Base-by-base conservation (phyloP, 306 rosid genomes). In the Rosa persica region DNA sequence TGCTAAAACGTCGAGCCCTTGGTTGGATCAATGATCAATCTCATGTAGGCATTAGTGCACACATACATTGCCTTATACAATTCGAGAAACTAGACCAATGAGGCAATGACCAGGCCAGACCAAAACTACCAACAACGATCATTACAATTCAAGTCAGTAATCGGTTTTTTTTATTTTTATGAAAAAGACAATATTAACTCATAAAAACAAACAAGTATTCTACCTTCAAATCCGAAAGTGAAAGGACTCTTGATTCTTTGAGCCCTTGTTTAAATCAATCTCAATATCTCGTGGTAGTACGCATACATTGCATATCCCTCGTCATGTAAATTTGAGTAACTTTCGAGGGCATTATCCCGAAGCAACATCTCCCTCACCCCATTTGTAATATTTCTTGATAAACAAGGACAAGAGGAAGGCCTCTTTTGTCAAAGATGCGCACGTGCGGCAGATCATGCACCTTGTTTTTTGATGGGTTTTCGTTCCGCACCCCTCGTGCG, bases 401-500 rank as follows among this genome's bases (percentile, higher is more conserved):
- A 30, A 64, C 2, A 15, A 64, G 46, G 49, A 72, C 43, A 22
- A 60, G 64, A n/a, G 13, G 62, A n/a, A 55, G 68, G n/a, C 1
- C 42, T 5, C 79, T 75, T 74, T 76, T 57, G 83, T 55, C 72
- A 83, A 84, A 73, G 91, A 38, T 48, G 81, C 83, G 88, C 92
- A 87, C 92, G 95, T 93, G 95, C 79, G 97, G 68, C 12, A 19
- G 78, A 75, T 82, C 83, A 49, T 49, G 13, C 86, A 74, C 87
- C 74, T 80, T 85, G 74, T 77, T 75, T 49, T 74, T 75, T 81
- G 80, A 76, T 86, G 89, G 89, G 85, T 83, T 79, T 87, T 87
- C 38, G 87, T 86, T 92, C 83, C 30, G 66, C 52, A 54, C 65
- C 86, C 86, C 87, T 86, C 83, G 89, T 85, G 95, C 82, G 77